A percentile compares a stretch with the other conserved stretches of the same genome.
Conservation (phyloP, 2,329 filamentous ascomycete species). For the Nakataea oryzae region DNA sequence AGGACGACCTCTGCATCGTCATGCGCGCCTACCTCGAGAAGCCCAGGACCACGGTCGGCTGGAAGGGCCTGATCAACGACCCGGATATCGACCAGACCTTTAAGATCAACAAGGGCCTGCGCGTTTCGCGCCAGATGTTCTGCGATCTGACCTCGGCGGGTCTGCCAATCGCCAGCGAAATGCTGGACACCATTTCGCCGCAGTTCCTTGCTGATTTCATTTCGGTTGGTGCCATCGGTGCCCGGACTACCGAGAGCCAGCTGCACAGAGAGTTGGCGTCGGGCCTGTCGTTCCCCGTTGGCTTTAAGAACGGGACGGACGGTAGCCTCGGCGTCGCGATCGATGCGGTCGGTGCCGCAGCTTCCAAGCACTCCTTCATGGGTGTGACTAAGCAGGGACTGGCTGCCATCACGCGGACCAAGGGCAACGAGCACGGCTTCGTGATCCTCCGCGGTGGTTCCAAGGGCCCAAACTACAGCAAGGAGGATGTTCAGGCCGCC, state of each 20-base stretch:
- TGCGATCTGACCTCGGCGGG: conserved; percentile 83
- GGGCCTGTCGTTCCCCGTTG: conserved; percentile 91
- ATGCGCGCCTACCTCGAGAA: conserved; percentile 99
- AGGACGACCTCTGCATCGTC: conserved; percentile 82
- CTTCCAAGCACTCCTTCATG: conserved; percentile 86
- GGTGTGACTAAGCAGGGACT: conserved; percentile 95
- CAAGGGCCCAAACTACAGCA: conserved; percentile 88
- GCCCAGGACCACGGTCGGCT: conserved; percentile 92
- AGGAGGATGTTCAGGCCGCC: conserved; percentile 71
- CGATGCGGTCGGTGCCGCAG: conserved; percentile 84
- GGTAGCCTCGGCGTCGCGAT: conserved; percentile 82
- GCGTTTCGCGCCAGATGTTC: conserved; percentile 80
- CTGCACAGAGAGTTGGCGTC: conserved; percentile 90
- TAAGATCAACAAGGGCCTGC: conserved; percentile 96
- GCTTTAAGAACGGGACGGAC: conserved; percentile 99
- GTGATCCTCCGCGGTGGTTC: conserved; percentile 89
- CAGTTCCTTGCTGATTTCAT: conserved; percentile 92
- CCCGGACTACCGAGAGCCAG: conserved; percentile 94
- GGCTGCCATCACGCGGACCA: conserved; percentile 87
- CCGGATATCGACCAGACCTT: conserved; percentile 97
- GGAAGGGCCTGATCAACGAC: conserved; percentile 98
- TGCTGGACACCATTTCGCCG: conserved; percentile 95
- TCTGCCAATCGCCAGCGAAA: conserved; percentile 94
- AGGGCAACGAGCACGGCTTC: conserved; percentile 94
- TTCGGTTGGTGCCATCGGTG: conserved; percentile 85